A percentile compares a stretch with the other conserved stretches of the same genome.
Conservation (phyloP, 2,329 filamentous ascomycete genomes). For the Drechslera avenae region DNA sequence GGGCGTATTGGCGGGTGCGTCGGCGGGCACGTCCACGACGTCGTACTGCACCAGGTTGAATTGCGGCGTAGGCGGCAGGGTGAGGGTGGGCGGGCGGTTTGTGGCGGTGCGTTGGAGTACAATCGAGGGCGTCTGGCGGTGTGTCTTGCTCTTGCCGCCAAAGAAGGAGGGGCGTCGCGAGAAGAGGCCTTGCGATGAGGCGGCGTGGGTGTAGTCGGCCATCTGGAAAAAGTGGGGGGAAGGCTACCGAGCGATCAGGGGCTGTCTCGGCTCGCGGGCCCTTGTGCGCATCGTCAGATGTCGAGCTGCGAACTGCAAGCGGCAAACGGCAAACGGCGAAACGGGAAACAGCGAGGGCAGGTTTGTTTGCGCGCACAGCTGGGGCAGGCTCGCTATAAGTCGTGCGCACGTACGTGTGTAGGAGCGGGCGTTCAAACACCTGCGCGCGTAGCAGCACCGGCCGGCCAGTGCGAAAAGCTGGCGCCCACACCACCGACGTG, state of each 20-base stretch:
- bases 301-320: no score
- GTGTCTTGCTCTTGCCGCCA: constrained; percentile 23
- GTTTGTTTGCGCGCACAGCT: not conserved
- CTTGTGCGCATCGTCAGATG: not conserved
- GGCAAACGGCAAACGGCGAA: no score
- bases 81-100: constrained; percentile 8
- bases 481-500: not conserved
- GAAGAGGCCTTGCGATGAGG: constrained; percentile 30
- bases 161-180: constrained; percentile 42
- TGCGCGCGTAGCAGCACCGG: not conserved
- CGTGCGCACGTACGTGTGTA: no score
- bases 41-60: constrained; percentile 29
- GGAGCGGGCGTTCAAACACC: no score
- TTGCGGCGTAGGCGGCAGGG: constrained; percentile 16
- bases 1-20: constrained; percentile 17
- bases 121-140: constrained; percentile 11
- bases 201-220: constrained; percentile 17
- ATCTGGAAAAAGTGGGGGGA: constrained; percentile 16
- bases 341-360: not conserved
- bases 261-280: constrained; percentile 16
- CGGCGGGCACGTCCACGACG: not conserved
- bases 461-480: not conserved
- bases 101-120: constrained; percentile 4
- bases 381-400: not conserved
- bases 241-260: constrained; percentile 19